A percentile compares a stretch with the other conserved stretches of the same genome.
Conservation (phyloP, 495 filamentous ascomycete genomes). For the Pseudomonodictys pantanalensis region DNA sequence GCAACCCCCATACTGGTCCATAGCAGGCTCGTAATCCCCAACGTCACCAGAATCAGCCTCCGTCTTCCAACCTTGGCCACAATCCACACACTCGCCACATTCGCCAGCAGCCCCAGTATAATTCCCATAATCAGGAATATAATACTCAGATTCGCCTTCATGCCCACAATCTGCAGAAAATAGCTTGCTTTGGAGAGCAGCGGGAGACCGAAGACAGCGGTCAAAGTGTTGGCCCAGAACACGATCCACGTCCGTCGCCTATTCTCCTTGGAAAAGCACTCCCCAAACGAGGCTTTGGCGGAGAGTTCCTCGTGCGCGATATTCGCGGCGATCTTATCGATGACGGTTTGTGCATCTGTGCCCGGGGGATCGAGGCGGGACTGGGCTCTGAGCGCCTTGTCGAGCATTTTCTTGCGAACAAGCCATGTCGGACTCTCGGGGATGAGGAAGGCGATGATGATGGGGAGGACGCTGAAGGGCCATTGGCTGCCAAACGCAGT, state of each 20-base stretch:
- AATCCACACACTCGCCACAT: constrained; percentile 14
- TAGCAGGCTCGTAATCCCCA: not conserved
- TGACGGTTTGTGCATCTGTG: constrained; percentile 4
- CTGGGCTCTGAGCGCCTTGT: constrained; percentile 15
- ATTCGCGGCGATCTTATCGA: constrained; percentile 7
- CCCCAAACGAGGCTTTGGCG: constrained; percentile 4
- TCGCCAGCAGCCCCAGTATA: constrained; percentile 17
- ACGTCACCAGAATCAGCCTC: constrained; percentile 1
- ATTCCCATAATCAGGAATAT: constrained; percentile 27
- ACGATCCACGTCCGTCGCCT: constrained; percentile 21
- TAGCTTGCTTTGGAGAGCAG: constrained; percentile 22
- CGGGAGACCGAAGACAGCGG: constrained; percentile 15
- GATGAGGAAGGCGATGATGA: constrained; percentile 26
- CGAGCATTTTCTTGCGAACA: constrained; percentile 16
- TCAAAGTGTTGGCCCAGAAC: constrained; percentile 18
- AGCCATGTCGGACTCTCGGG: constrained; percentile 28
- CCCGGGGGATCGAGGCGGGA: constrained; percentile 11
- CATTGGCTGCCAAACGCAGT: constrained; percentile 30
- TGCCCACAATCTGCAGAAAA: constrained; percentile 24
- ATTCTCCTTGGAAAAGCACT: constrained; percentile 20
- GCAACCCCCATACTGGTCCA: constrained; percentile 19
- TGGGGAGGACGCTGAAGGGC: constrained; percentile 30
- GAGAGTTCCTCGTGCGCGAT: constrained; percentile 15
- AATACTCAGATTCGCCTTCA: constrained; percentile 13
- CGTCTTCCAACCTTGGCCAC: constrained; percentile 9